These are phyloP conservation scores for Chamaecrista fasciculata DNA, from an alignment of 306 rosid genomes.

Conservation along the genomic window DNA sequence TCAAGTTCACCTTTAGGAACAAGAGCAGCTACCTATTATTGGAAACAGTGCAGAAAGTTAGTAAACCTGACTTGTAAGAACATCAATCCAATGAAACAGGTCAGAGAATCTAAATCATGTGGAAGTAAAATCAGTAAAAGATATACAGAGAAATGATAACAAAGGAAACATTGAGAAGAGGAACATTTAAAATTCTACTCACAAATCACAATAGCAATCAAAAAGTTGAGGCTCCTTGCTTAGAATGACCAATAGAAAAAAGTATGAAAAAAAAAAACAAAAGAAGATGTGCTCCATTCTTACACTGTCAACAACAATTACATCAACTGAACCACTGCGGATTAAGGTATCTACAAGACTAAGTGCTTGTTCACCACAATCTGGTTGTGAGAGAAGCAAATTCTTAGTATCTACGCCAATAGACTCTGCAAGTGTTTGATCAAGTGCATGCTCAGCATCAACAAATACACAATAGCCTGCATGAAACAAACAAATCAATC, in stretches of 20 bases:
- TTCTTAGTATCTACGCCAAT: slow-evolving; percentile 77
- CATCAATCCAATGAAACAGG: slow-evolving; percentile 14
- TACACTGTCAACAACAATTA: slow-evolving; percentile 94
- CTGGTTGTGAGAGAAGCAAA: slow-evolving; percentile 90
- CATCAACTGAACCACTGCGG: slow-evolving; percentile 94
- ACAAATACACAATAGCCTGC: slow-evolving; percentile 84
- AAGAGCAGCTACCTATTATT: slow-evolving; percentile 84
- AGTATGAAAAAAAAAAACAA: background rate
- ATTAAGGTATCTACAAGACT: slow-evolving; percentile 86
- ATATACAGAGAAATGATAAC: slow-evolving; percentile 9
- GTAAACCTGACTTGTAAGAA: slow-evolving; percentile 13
- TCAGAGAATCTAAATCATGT: slow-evolving; percentile 1
- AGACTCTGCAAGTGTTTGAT: slow-evolving; percentile 71
- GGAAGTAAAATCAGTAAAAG: background rate
- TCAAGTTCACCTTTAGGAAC: slow-evolving; percentile 96
- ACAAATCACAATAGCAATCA: background rate
- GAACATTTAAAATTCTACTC: background rate
- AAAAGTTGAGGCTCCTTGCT: background rate
- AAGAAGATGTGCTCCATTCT: slow-evolving; percentile 40
- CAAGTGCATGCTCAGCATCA: slow-evolving; percentile 97
- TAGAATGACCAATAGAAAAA: slow-evolving; percentile 9
- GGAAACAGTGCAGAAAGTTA: slow-evolving; percentile 27
- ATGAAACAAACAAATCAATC: slow-evolving; percentile 20
- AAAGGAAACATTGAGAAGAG: background rate
- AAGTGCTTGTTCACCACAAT: slow-evolving; percentile 93